Evolutionary conservation across 805 yeast genomes (phyloP).

Genomic region (Ogataea dorogensis): DNA sequence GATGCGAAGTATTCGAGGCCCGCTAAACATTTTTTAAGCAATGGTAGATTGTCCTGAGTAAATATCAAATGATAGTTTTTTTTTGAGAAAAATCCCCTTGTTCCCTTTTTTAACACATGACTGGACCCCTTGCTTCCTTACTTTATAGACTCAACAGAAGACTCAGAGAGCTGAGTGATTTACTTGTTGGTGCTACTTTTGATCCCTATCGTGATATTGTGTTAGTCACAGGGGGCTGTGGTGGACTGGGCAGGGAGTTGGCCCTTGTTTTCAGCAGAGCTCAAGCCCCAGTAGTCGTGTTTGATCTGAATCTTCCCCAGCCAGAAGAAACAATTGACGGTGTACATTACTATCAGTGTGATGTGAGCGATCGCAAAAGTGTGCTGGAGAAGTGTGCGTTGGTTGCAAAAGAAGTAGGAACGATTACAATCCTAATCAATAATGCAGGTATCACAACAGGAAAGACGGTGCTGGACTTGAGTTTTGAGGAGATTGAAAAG

Average conservation of each 20-base stretch:
- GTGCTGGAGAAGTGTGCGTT: conserved; percentile 40
- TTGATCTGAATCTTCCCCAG: conserved; percentile 57
- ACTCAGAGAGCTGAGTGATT: conserved; percentile 35
- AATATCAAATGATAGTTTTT: neutral
- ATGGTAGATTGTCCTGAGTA: neutral
- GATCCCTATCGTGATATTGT: conserved; percentile 59
- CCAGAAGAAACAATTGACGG: conserved; percentile 31
- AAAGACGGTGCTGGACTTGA: conserved; percentile 50
- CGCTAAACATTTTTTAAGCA: conserved; percentile 12
- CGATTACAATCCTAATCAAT: conserved; percentile 68
- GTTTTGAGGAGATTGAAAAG: conserved; percentile 57
- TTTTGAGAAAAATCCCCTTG: conserved; percentile 5
- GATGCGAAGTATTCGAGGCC: conserved; percentile 72
- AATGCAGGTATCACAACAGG: conserved; percentile 81
- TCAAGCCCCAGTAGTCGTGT: conserved; percentile 56
- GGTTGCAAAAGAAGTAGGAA: conserved; percentile 52
- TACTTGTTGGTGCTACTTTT: conserved; percentile 49
- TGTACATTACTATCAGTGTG: conserved; percentile 63
- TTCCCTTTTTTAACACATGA: conserved; percentile 22
- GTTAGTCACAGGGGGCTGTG: conserved; percentile 79
- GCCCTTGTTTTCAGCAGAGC: conserved; percentile 43
- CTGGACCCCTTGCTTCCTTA: conserved; percentile 28
- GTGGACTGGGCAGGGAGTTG: conserved; percentile 75
- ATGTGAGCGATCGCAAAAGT: conserved; percentile 55
- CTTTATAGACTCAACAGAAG: conserved; percentile 29